Percentiles rank a stretch among this genome's conserved stretches.
These are phyloP conservation scores for Apiospora phragmitis DNA, from an alignment of 2,329 filamentous ascomycete species.

Conservation along the genomic window DNA sequence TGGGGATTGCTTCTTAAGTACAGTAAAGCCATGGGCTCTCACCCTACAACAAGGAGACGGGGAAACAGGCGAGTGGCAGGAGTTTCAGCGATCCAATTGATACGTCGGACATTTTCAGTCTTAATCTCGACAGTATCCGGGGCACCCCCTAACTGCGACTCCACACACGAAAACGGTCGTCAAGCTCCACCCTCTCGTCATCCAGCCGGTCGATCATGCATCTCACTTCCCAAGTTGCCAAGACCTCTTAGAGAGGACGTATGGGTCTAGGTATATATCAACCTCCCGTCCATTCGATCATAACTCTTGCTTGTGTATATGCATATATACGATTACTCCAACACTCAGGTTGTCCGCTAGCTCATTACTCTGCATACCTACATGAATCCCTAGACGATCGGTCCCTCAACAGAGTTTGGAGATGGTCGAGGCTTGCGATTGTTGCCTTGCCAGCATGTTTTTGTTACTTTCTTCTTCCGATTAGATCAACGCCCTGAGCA, in stretches of 20 bases:
- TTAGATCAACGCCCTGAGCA: not conserved
- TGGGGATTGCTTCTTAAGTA: not conserved
- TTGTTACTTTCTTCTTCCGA: not conserved
- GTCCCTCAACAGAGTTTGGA: not conserved
- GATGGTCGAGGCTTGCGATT: not conserved
- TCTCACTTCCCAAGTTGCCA: not conserved
- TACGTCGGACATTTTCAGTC: constrained; percentile 5
- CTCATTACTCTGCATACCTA: too few species aligned
- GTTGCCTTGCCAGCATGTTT: not conserved
- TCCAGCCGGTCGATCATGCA: constrained; percentile 5
- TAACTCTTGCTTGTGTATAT: not conserved
- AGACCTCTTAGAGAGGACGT: not conserved
- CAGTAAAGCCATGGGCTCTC: not conserved
- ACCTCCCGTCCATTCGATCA: not conserved
- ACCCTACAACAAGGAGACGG: not conserved
- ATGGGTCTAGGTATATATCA: not conserved
- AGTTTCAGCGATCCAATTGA: not conserved
- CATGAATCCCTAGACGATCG: not conserved
- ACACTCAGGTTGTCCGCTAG: not conserved
- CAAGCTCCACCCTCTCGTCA: constrained; percentile 7
- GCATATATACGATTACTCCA: too few species aligned
- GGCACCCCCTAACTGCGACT: not conserved
- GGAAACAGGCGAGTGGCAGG: not conserved
- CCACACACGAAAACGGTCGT: not conserved
- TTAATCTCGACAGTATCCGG: constrained; percentile 7